Percentiles rank a stretch among this genome's conserved stretches.
Evolutionary conservation across 352 stramenopile genomes (phyloP).

Genomic region (Pythium sukuiense): DNA sequence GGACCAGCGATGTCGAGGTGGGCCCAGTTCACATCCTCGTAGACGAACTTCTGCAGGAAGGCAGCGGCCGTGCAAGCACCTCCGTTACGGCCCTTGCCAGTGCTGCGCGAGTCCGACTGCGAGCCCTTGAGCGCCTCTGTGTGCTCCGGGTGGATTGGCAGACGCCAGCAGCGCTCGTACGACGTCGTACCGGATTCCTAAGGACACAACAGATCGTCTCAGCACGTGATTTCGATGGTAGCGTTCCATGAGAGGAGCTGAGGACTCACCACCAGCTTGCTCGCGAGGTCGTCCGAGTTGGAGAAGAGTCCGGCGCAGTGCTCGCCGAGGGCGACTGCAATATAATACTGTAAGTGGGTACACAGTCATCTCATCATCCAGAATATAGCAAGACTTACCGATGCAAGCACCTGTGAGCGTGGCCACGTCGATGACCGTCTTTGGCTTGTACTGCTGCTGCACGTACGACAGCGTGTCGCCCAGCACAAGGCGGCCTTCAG

Average conservation of each 20-base stretch:
- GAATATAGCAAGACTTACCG: slow-evolving; percentile 29
- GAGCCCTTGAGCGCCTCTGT: slow-evolving; percentile 75
- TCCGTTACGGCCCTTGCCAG: slow-evolving; percentile 70
- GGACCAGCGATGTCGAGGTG: slow-evolving; percentile 90
- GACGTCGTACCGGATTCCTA: slow-evolving; percentile 55
- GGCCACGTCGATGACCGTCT: slow-evolving; percentile 93
- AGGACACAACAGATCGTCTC: not conserved
- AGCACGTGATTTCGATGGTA: not conserved
- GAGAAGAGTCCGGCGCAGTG: slow-evolving; percentile 91
- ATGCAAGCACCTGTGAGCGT: slow-evolving; percentile 93
- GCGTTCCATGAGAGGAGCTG: no score
- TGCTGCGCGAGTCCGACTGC: slow-evolving; percentile 83
- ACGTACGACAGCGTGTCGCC: slow-evolving; percentile 89
- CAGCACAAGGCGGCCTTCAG: slow-evolving; percentile 90
- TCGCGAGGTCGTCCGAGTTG: slow-evolving; percentile 88
- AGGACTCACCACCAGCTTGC: slow-evolving; percentile 49
- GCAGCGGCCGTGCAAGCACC: slow-evolving; percentile 84
- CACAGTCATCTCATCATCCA: no score
- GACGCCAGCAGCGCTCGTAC: slow-evolving; percentile 87
- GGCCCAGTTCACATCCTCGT: slow-evolving; percentile 85
- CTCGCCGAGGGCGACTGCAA: slow-evolving; percentile 79
- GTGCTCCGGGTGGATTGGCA: slow-evolving; percentile 89
- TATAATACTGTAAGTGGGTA: no score
- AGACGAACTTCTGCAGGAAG: slow-evolving; percentile 89
- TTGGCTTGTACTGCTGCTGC: slow-evolving; percentile 84